Percentiles rank a stretch among this genome's conserved stretches.
phyloP scores from a whole-genome alignment of 306 rosid species.

The Cyamopsis tetragonoloba region DNA sequence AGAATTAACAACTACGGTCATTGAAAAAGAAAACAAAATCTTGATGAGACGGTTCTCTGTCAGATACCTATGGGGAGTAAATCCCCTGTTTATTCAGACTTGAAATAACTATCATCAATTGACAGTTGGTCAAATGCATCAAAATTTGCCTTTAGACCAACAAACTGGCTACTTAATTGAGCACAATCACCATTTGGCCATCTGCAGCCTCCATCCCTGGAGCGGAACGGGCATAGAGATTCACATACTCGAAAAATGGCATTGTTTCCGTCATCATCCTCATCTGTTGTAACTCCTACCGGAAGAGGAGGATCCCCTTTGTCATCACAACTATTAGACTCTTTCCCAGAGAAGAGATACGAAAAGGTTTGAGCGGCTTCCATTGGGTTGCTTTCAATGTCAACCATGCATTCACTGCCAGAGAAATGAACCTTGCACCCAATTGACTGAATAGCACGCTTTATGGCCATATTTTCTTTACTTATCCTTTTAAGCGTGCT shows the following conservation, averaged over 20 bases:
- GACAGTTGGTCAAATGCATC: slow-evolving; percentile 88
- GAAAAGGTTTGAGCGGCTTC: slow-evolving; percentile 31
- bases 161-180: slow-evolving; percentile 76
- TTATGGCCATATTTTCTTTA: slow-evolving; percentile 74
- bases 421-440: slow-evolving; percentile 84
- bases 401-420: slow-evolving; percentile 58
- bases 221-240: slow-evolving; percentile 64
- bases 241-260: slow-evolving; percentile 58
- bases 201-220: slow-evolving; percentile 72
- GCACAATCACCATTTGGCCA: slow-evolving; percentile 95
- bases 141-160: slow-evolving; percentile 85
- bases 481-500: slow-evolving; percentile 47
- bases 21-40: slow-evolving; percentile 28
- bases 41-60: not conserved
- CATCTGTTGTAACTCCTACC: slow-evolving; percentile 37
- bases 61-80: not conserved
- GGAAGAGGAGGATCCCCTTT: slow-evolving; percentile 51
- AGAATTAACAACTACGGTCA: slow-evolving; percentile 18
- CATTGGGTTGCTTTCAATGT: slow-evolving; percentile 52
- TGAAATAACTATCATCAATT: slow-evolving; percentile 77
- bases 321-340: slow-evolving; percentile 37
- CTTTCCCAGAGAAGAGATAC: slow-evolving; percentile 41
- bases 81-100: slow-evolving; percentile 39
- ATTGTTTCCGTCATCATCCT: slow-evolving; percentile 37
- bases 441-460: slow-evolving; percentile 81